phyloP scores from a whole-genome alignment of 1,284 basidiomycete species.

The Pholiota adiposa region DNA sequence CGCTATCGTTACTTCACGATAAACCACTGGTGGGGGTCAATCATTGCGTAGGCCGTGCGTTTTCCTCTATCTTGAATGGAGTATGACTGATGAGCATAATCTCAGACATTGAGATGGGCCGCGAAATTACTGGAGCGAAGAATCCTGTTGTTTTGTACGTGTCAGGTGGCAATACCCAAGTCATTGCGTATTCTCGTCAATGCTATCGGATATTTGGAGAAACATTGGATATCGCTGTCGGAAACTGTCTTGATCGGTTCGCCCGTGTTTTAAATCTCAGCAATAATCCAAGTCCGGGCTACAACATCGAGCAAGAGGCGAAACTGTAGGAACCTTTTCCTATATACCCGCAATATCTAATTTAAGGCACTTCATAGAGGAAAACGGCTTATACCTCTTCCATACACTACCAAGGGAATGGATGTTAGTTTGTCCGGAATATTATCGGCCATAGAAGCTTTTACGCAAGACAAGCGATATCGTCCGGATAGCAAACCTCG shows the following conservation, averaged over 20 bases:
- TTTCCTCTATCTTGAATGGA: not conserved
- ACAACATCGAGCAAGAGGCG: slow-evolving; percentile 97
- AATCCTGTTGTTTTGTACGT: slow-evolving; percentile 99
- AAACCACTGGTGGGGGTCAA: slow-evolving; percentile 98
- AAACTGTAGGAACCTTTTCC: slow-evolving; percentile 63
- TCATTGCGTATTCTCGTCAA: slow-evolving; percentile 97
- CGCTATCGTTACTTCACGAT: slow-evolving; percentile 84
- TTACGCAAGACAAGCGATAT: slow-evolving; percentile 82
- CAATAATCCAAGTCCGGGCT: slow-evolving; percentile 98
- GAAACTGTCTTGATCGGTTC: slow-evolving; percentile 98
- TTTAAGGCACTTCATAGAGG: slow-evolving; percentile 49
- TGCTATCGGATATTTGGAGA: slow-evolving; percentile 99
- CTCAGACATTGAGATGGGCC: slow-evolving; percentile 99
- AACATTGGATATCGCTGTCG: slow-evolving; percentile 98
- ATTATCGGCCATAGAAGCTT: slow-evolving; percentile 86
- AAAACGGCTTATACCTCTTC: slow-evolving; percentile 78
- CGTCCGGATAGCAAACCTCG: slow-evolving; percentile 44
- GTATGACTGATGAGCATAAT: slow-evolving; percentile 14
- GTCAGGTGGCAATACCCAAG: slow-evolving; percentile 98
- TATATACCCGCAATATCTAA: slow-evolving; percentile 32
- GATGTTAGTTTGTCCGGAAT: slow-evolving; percentile 96
- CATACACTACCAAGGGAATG: slow-evolving; percentile 99
- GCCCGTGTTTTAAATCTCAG: slow-evolving; percentile 94
- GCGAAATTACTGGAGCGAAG: slow-evolving; percentile 91
- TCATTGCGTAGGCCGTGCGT: slow-evolving; percentile 96